phyloP scores from a whole-genome alignment of 441 rosid genomes.

The Adansonia madagascariensis region DNA sequence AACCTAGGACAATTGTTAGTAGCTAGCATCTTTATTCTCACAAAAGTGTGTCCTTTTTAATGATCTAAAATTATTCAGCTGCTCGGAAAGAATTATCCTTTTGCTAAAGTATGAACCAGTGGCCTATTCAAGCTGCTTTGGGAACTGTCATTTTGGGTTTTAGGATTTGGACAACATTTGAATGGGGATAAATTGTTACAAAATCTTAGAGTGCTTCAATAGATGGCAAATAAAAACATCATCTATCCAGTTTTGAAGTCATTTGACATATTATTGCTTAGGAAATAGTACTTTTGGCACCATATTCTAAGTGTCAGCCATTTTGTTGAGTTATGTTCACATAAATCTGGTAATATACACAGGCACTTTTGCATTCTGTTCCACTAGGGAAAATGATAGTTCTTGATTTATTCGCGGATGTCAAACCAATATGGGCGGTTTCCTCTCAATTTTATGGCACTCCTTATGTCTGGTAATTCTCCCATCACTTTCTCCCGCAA shows the following conservation, averaged over 20 bases:
- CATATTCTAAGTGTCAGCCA: background rate
- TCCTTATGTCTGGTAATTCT: slow-evolving; percentile 86
- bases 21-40: slow-evolving; percentile 20
- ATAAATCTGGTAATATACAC: slow-evolving; percentile 35
- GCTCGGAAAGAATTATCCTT: background rate
- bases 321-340: slow-evolving; percentile 7
- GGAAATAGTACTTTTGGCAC: slow-evolving; percentile 10
- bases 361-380: slow-evolving; percentile 96
- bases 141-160: background rate
- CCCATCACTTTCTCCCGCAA: slow-evolving; percentile 13
- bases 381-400: slow-evolving; percentile 96
- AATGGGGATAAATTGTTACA: background rate
- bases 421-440: slow-evolving; percentile 79
- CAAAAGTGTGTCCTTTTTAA: background rate
- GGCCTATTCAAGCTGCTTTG: slow-evolving; percentile 13
- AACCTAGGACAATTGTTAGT: slow-evolving; percentile 7
- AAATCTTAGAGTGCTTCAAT: slow-evolving; percentile 11
- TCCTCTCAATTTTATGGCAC: slow-evolving; percentile 89
- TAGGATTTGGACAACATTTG: slow-evolving; percentile 14
- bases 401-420: slow-evolving; percentile 94
- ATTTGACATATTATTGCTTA: slow-evolving; percentile 7
- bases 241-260: background rate
- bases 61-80: slow-evolving; percentile 9
- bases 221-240: slow-evolving; percentile 3
- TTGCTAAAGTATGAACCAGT: background rate